Evolutionary conservation across 495 filamentous ascomycete genomes (phyloP).

Genomic region (Podospora australis): DNA sequence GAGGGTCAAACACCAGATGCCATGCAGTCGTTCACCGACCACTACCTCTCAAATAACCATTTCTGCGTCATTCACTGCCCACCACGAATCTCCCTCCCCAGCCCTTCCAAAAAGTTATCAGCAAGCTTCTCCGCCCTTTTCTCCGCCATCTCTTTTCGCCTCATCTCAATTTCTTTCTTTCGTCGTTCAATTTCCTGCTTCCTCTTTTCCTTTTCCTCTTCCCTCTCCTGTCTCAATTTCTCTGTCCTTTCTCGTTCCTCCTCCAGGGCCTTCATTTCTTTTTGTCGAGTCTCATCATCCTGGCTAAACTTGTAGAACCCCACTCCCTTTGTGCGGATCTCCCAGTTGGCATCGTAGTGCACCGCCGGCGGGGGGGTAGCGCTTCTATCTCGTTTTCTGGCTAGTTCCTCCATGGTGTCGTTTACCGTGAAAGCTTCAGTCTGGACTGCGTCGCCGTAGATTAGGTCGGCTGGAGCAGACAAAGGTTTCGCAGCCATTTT

Average conservation of each 20-base stretch:
- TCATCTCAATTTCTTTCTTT: slow-evolving; percentile 45
- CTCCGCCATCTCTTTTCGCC: slow-evolving; percentile 46
- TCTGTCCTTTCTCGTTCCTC: slow-evolving; percentile 63
- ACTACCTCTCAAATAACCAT: too few relatives aligned
- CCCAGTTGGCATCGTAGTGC: slow-evolving; percentile 79
- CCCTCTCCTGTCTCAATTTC: slow-evolving; percentile 48
- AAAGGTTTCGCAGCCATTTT: slow-evolving; percentile 47
- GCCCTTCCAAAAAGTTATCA: slow-evolving; percentile 62
- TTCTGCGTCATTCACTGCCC: too few relatives aligned
- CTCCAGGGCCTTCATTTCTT: slow-evolving; percentile 72
- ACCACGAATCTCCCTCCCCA: slow-evolving; percentile 29
- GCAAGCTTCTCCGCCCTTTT: slow-evolving; percentile 60
- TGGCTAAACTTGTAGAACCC: slow-evolving; percentile 83
- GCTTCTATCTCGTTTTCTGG: slow-evolving; percentile 64
- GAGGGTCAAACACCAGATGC: too few relatives aligned
- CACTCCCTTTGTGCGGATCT: slow-evolving; percentile 80
- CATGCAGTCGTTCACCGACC: too few relatives aligned
- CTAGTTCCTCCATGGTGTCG: slow-evolving; percentile 63
- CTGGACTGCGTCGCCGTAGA: slow-evolving; percentile 80
- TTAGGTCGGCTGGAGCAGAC: slow-evolving; percentile 59
- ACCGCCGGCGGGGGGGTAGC: slow-evolving; percentile 66
- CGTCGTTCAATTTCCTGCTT: slow-evolving; percentile 46
- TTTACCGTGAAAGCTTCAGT: slow-evolving; percentile 70
- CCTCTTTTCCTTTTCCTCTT: slow-evolving; percentile 37
- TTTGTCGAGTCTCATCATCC: slow-evolving; percentile 55